phyloP scores from a whole-genome alignment of 441 rosid species.

The Populus hybrid region DNA sequence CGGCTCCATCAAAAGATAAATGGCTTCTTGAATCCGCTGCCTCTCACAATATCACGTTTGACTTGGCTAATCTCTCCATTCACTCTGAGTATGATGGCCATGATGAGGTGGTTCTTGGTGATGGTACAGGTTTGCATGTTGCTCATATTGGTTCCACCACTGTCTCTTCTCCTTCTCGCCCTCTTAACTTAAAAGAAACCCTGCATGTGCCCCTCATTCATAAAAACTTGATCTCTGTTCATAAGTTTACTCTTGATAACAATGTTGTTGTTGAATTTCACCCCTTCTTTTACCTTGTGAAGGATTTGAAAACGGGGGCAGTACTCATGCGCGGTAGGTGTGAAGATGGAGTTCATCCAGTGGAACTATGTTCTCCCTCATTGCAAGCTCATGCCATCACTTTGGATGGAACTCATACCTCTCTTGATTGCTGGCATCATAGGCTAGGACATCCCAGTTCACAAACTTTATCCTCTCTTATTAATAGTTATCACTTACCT shows the following conservation, averaged over 20 bases:
- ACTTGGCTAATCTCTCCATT: neutral
- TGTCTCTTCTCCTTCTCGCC: neutral
- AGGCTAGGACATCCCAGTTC: accelerated
- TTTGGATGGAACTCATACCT: neutral
- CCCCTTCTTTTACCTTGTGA: neutral
- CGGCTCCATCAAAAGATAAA: neutral
- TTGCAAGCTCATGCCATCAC: neutral
- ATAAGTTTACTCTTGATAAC: neutral
- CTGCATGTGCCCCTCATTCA: neutral
- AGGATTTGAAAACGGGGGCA: neutral
- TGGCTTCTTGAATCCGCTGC: neutral
- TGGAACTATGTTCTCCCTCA: accelerated
- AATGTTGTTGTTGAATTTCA: neutral
- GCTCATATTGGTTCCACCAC: neutral
- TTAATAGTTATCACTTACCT: accelerated
- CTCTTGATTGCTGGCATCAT: neutral
- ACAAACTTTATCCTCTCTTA: neutral
- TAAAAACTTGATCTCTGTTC: neutral
- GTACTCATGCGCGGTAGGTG: neutral
- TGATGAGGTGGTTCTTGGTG: neutral
- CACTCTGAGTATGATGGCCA: neutral
- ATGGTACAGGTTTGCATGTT: neutral
- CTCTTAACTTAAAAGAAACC: neutral
- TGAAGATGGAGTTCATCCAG: neutral
- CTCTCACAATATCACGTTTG: neutral